Evolutionary conservation across 2,329 filamentous ascomycete genomes (phyloP), one percentile per base, ranked within the genome.

Genomic region (Xylaria sp.): DNA sequence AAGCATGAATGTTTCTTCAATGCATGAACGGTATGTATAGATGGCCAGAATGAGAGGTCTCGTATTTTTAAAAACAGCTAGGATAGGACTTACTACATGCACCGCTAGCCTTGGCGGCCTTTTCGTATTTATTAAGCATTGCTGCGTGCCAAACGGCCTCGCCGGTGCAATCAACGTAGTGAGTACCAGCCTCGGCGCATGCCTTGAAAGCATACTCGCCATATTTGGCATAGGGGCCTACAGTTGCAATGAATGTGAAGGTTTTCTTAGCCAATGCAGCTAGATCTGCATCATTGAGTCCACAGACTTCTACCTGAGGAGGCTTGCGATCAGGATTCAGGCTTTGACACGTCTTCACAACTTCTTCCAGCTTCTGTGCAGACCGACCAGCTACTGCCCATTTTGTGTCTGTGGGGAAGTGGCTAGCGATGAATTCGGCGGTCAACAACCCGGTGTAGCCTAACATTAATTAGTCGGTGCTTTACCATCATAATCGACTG

Each of bases 291-390:
- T 84, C 81, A 58, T 84, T 79, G 6, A 88, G 77, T 65, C 79
- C 80, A 71, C 82, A 85, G 31, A 87, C 77, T 73, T 90, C 88
- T 59, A 90, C 84, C 36, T 74, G 86, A 85, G 74, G 60, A 23
- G 56, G 46, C 31, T 65, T 66, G 62, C 94, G 90, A 78, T 97
- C 90, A 2, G 89, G 84, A 77, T 92, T 92, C 67, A 92, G 75
- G 65, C 81, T 78, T 74, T 89, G 89, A 77, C 94, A 86, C 63
- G 92, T 88, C 61, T 89, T 83, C 7, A 89, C 88, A 11, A 97
- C 80, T 48, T 82, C 81, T 72, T 91, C 86, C 4, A 98, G 86
- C 79, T 97, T 79, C 56, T 76, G 73, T 31, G 66, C 68, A 23
- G 78, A 79, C n/a, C 78, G 76, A 26, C 78, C 78, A 54, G 78